These are phyloP conservation scores for Hygrophoropsis aurantiaca DNA, from an alignment of 768 basidiomycete species.

Conservation along the genomic window DNA sequence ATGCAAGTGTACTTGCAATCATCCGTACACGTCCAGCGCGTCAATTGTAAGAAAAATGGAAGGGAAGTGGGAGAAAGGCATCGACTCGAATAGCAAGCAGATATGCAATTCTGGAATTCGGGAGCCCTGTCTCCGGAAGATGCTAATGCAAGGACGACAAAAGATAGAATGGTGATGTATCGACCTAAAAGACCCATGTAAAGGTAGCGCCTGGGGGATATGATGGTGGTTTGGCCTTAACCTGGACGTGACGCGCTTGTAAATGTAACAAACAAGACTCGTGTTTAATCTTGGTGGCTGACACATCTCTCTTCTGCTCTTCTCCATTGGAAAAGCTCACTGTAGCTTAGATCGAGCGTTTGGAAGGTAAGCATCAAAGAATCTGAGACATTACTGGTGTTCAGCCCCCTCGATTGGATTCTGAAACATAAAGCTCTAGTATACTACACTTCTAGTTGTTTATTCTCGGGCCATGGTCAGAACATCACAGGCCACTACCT, in stretches of 20 bases:
- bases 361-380: too few relatives aligned
- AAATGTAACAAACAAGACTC: too few relatives aligned
- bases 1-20: conserved; percentile 91
- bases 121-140: conserved; percentile 35
- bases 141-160: conserved; percentile 7
- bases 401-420: background rate
- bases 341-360: too few relatives aligned
- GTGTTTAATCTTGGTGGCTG: background rate
- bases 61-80: conserved; percentile 38
- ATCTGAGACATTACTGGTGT: too few relatives aligned
- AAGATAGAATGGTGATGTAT: conserved; percentile 7
- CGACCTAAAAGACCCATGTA: conserved; percentile 3
- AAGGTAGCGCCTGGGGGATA: background rate
- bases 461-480: conserved; percentile 43
- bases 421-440: too few relatives aligned
- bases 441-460: too few relatives aligned
- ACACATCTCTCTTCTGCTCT: conserved; percentile 23
- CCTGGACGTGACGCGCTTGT: too few relatives aligned
- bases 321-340: too few relatives aligned
- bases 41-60: conserved; percentile 58
- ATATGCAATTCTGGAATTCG: conserved; percentile 37
- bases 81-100: conserved; percentile 27
- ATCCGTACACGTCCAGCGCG: conserved; percentile 85
- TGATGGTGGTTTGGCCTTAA: too few relatives aligned
- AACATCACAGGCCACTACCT: conserved; percentile 46